phyloP scores from a whole-genome alignment of 2,329 filamentous ascomycete species.

The Arthroderma uncinatum region DNA sequence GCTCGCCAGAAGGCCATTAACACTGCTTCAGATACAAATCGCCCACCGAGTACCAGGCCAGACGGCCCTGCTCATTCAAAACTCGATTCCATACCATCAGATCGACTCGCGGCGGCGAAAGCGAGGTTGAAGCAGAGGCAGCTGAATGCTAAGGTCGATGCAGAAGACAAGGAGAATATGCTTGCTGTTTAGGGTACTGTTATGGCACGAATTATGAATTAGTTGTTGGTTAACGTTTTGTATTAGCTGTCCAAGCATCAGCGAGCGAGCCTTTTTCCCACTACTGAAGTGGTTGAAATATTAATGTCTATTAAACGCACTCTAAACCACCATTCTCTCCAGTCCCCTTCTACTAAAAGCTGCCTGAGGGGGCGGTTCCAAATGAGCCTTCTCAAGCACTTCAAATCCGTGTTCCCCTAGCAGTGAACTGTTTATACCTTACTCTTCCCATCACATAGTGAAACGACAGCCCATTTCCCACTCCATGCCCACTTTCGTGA shows the following conservation, averaged over 20 bases:
- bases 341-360: no score
- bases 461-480: slow-evolving; percentile 94
- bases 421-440: not conserved
- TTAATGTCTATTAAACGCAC: not conserved
- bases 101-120: slow-evolving; percentile 26
- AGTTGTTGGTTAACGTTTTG: not conserved
- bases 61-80: slow-evolving; percentile 8
- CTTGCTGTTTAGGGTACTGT: slow-evolving; percentile 6
- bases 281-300: not conserved
- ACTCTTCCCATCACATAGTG: slow-evolving; percentile 61
- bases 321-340: not conserved
- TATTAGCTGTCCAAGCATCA: not conserved
- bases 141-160: slow-evolving; percentile 14
- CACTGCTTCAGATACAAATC: slow-evolving; percentile 8
- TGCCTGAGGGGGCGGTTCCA: no score
- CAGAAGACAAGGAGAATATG: slow-evolving; percentile 27
- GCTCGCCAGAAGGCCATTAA: not conserved
- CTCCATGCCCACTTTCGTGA: slow-evolving; percentile 86
- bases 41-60: slow-evolving; percentile 8
- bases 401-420: not conserved
- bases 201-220: not conserved
- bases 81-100: slow-evolving; percentile 22
- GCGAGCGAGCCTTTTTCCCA: not conserved
- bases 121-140: slow-evolving; percentile 26
- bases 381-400: no score